These are phyloP conservation scores for Xylaria sp. DNA, from an alignment of 2,329 filamentous ascomycete species.

Conservation along the genomic window DNA sequence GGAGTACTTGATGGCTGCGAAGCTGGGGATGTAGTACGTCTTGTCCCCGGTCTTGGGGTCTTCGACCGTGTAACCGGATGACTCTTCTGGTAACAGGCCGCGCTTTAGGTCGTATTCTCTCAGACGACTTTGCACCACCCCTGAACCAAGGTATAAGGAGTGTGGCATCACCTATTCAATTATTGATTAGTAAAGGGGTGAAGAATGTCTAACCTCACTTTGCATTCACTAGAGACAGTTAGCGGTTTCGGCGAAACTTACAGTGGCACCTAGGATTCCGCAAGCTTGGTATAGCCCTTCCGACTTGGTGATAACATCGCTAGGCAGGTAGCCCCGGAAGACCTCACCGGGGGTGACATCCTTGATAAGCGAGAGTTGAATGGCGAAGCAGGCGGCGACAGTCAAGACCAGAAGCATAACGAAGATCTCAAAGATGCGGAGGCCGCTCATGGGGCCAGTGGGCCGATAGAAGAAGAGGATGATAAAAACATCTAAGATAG, in stretches of 20 bases:
- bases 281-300: constrained; percentile 76
- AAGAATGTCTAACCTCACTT: not conserved
- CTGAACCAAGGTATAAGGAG: constrained; percentile 72
- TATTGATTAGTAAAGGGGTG: constrained; percentile 28
- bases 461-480: constrained; percentile 75
- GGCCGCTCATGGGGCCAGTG: constrained; percentile 66
- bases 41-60: constrained; percentile 53
- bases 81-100: constrained; percentile 60
- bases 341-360: constrained; percentile 67
- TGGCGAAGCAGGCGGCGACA: constrained; percentile 76
- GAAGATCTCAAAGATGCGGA: constrained; percentile 73
- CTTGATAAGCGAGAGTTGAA: constrained; percentile 72
- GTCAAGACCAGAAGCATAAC: constrained; percentile 73
- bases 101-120: constrained; percentile 70
- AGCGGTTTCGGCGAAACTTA: constrained; percentile 33
- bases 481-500: constrained; percentile 74
- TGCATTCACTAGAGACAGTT: not conserved
- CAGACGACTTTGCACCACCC: constrained; percentile 75
- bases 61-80: constrained; percentile 41
- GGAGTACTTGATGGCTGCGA: constrained; percentile 77
- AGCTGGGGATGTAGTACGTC: constrained; percentile 74
- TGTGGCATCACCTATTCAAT: constrained; percentile 53
- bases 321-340: constrained; percentile 74
- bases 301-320: constrained; percentile 66
- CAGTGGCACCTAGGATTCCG: constrained; percentile 80